Conservation (phyloP, 345 rosid genomes). For the Camelina laxa region DNA sequence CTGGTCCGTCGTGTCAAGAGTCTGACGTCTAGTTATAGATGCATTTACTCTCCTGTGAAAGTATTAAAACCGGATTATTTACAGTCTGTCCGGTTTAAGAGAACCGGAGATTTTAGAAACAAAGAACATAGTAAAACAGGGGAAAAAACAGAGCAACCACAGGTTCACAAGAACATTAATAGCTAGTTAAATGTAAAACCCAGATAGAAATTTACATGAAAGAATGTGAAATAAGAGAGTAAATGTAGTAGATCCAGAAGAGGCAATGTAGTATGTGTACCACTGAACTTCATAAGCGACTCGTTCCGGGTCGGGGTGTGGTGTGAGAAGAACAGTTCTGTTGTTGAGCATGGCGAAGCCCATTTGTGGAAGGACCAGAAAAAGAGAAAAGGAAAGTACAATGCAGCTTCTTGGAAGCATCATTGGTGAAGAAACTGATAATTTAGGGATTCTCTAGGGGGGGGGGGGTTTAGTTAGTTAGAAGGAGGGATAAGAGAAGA, state of each 20-base stretch:
- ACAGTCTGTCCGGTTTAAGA: conserved; percentile 1
- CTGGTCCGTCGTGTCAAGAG: conserved; percentile 53
- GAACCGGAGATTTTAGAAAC: conserved; percentile 4
- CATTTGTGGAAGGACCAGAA: conserved; percentile 47
- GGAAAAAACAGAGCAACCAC: neutral
- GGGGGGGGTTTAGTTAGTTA: conserved; percentile 9
- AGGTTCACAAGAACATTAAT: conserved; percentile 11
- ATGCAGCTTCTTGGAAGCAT: conserved; percentile 58
- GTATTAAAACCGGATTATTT: conserved; percentile 23
- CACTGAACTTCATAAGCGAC: conserved; percentile 85
- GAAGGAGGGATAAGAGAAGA: conserved; percentile 22
- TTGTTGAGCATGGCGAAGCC: conserved; percentile 61
- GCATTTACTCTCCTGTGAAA: conserved; percentile 75
- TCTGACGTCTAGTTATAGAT: conserved; percentile 73
- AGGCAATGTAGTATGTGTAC: conserved; percentile 43
- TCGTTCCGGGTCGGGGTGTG: conserved; percentile 77
- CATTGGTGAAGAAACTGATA: neutral
- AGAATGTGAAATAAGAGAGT: conserved; percentile 2
- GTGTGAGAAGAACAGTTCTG: conserved; percentile 59
- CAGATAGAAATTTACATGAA: neutral
- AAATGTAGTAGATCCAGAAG: conserved; percentile 21
- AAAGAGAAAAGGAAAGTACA: conserved; percentile 52
- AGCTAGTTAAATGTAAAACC: neutral
- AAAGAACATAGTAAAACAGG: neutral
- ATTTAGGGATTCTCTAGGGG: conserved; percentile 5